phyloP scores from a whole-genome alignment of 257 asterid species.

The Coffea canephora region DNA sequence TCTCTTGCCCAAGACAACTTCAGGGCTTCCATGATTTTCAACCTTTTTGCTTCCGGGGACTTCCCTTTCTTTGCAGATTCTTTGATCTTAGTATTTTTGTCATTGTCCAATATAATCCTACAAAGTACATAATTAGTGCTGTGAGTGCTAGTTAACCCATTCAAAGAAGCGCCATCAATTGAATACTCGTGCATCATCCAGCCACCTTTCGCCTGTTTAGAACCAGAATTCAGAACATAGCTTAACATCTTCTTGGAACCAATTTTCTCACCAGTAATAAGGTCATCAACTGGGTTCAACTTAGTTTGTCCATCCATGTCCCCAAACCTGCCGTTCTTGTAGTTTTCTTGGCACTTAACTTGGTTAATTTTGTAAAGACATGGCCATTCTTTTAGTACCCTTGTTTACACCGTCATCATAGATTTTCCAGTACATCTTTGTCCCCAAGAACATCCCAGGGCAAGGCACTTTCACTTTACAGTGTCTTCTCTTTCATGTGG shows the following conservation, averaged over 20 bases:
- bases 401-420: background rate
- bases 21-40: too few relatives aligned
- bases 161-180: background rate
- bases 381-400: background rate
- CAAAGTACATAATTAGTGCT: background rate
- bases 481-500: background rate
- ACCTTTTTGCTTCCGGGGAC: too few relatives aligned
- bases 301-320: background rate
- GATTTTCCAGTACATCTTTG: background rate
- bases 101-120: background rate
- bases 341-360: background rate
- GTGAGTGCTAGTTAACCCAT: background rate
- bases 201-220: background rate
- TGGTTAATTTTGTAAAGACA: background rate
- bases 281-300: background rate
- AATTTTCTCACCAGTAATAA: background rate
- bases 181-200: slow-evolving; percentile 4
- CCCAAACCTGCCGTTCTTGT: background rate
- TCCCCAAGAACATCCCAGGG: background rate
- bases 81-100: background rate
- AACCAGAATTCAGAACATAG: background rate
- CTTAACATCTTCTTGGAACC: background rate
- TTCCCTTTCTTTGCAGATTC: too few relatives aligned
- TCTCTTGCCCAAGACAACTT: too few relatives aligned
- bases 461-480: background rate